Base-by-base conservation (phyloP, 2,329 filamentous ascomycete species). In the Penicillium expansum region DNA sequence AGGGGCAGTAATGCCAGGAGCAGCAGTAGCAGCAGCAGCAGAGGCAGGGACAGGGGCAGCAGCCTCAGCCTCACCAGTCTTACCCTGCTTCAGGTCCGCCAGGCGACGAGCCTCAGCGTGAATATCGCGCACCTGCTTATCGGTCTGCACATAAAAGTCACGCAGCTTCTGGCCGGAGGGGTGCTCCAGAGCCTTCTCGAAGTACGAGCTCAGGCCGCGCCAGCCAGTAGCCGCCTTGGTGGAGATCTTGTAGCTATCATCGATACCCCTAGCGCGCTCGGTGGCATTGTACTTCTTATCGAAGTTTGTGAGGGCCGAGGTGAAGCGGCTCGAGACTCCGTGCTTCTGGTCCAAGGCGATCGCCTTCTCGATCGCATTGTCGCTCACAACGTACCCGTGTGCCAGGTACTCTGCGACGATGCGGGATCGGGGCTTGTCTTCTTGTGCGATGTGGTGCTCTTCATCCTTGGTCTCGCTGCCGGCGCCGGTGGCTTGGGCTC, bases 381-480 rank as follows among this genome's bases (percentile, higher is more conserved):
- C 87, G 59, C 84, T 92, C 63, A 97, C 82, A 38, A 87, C 84
- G 79, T 99, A 99, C 66, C 94, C 94, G 69, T 97, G 91, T 11
- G 94, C 92, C 33, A 99, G 88, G 77, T 97, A 97, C 80, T 99
- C 94, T 63, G 94, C 94, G 49, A 97, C 77, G 74, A 99, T 96
- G 68, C 94, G 91, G 39, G 90, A 86, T 69, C 92, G 89, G 16
- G 94, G 94, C 83, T 99, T 99, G 81, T 97, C 92, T 77, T 99
- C 94, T 74, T 99, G 94, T 14, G 88, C 86, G 68, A 97, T 87
- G 67, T 92, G 85, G 67, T 91, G 82, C 50, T 74, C 68, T 58
- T 87, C 83, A 56, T 77, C 76, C 65, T 83, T 82, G 38, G 79
- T 76, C 57, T 81, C 79, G 58, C 79, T 80, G 59, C 81, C 80